Evolutionary conservation across 768 basidiomycete genomes (phyloP).

Genomic region (Leucogyrophana mollusca): DNA sequence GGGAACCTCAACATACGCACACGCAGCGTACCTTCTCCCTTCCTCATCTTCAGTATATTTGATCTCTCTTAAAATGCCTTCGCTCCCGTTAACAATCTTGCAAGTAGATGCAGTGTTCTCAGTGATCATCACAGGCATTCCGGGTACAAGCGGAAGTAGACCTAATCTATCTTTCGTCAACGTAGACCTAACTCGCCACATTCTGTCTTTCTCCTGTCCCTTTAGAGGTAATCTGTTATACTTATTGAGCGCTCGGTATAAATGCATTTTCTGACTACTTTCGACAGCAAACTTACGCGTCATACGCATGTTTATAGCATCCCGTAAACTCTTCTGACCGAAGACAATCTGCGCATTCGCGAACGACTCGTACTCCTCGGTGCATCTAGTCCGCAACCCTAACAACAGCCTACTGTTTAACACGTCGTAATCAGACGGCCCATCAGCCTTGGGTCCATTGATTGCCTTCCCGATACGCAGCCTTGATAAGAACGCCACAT

Average conservation of each 20-base stretch:
- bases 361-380: not conserved
- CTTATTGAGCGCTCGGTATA: not conserved
- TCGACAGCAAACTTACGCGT: not conserved
- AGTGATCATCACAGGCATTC: not conserved
- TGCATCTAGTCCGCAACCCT: too few relatives aligned
- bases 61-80: not conserved
- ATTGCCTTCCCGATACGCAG: too few relatives aligned
- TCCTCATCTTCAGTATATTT: not conserved
- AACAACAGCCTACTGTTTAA: too few relatives aligned
- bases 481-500: too few relatives aligned
- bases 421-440: too few relatives aligned
- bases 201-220: not conserved
- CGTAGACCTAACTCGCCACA: not conserved
- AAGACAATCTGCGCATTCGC: not conserved
- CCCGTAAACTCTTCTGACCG: not conserved
- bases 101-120: not conserved
- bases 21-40: not conserved
- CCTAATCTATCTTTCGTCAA: not conserved
- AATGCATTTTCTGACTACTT: not conserved
- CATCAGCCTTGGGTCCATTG: too few relatives aligned
- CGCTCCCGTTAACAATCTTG: not conserved
- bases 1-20: not conserved
- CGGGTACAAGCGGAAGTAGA: not conserved
- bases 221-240: not conserved
- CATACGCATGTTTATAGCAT: not conserved